Evolutionary conservation across 768 basidiomycete species (phyloP).

Genomic region (Suillus discolor): DNA sequence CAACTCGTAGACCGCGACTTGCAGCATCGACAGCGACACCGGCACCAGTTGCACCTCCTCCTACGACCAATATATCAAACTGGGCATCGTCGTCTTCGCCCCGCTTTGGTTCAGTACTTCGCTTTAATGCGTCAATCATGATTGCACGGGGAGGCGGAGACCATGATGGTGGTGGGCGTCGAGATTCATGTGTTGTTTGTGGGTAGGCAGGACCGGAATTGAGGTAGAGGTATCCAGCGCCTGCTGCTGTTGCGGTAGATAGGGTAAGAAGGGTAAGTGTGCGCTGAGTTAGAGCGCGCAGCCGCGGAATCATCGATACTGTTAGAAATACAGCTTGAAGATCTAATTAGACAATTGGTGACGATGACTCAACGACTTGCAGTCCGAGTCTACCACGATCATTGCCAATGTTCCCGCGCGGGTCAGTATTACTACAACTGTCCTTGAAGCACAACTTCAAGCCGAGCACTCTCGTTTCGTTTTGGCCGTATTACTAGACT

Average conservation of each 20-base stretch:
- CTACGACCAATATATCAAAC: conserved; percentile 84
- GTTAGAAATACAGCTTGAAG: neutral
- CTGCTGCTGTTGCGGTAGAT: conserved; percentile 53
- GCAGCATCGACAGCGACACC: conserved; percentile 97
- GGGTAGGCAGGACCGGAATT: conserved; percentile 76
- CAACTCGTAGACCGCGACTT: conserved; percentile 88
- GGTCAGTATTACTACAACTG: neutral
- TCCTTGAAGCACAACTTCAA: too few species aligned
- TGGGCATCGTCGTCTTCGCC: conserved; percentile 48
- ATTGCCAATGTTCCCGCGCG: neutral
- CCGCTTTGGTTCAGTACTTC: conserved; percentile 16
- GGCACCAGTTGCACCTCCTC: conserved; percentile 94
- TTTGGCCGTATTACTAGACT: neutral
- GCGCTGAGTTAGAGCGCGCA: conserved; percentile 53
- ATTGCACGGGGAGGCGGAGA: conserved; percentile 70
- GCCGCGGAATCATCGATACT: conserved; percentile 13
- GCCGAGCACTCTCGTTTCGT: neutral
- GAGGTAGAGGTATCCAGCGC: conserved; percentile 69
- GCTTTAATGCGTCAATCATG: conserved; percentile 58
- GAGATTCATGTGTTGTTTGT: conserved; percentile 59
- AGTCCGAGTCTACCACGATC: neutral
- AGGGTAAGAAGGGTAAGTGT: conserved; percentile 55
- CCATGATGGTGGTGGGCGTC: conserved; percentile 80
- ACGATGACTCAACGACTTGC: neutral
- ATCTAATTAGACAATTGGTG: neutral